phyloP scores from a whole-genome alignment of 441 rosid genomes.

The Kokia cookei region DNA sequence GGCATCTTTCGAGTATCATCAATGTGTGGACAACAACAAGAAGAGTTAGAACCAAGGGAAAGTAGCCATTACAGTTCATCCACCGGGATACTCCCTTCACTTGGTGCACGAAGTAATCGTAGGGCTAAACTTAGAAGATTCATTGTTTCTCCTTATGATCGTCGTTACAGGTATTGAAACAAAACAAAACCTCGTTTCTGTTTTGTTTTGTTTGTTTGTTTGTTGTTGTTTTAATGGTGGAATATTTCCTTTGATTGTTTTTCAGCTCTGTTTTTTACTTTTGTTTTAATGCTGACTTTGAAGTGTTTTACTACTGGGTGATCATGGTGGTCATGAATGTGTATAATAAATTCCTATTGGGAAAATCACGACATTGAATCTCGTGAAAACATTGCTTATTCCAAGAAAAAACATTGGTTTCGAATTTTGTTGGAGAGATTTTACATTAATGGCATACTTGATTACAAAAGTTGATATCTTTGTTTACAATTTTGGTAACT shows the following conservation, averaged over 20 bases:
- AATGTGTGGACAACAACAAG: constrained; percentile 31
- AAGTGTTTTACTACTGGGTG: not conserved
- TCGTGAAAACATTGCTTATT: not conserved
- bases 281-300: not conserved
- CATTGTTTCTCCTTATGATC: constrained; percentile 80
- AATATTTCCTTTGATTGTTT: not conserved
- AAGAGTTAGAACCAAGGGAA: constrained; percentile 68
- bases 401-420: not conserved
- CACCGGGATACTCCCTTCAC: constrained; percentile 77
- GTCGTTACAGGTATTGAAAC: constrained; percentile 54
- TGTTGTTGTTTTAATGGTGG: not conserved
- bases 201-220: not conserved
- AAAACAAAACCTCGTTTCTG: not conserved
- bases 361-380: constrained; percentile 14
- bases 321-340: not conserved
- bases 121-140: constrained; percentile 55
- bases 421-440: not conserved
- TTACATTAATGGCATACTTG: not conserved
- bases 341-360: not conserved
- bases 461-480: not conserved
- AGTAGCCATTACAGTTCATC: constrained; percentile 89
- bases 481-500: not conserved
- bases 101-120: constrained; percentile 82
- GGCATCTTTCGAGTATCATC: constrained; percentile 35
- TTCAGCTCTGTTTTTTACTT: not conserved